Conservation (phyloP, 129 eudicot genomes). For the Silybum marianum region DNA sequence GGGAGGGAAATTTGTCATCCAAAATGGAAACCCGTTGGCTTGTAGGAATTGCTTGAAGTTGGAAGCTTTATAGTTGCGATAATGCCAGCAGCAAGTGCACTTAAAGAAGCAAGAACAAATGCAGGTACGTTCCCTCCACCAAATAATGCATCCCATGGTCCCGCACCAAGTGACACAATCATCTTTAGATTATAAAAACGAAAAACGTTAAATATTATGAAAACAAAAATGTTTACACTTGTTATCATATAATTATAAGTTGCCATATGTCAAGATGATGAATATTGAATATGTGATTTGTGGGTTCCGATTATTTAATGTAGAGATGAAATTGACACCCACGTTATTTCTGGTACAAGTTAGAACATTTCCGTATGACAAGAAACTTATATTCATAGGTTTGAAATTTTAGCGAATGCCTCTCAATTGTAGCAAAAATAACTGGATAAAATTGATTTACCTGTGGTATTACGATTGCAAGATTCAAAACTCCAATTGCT, state of each 20-base stretch:
- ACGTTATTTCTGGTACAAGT: neutral
- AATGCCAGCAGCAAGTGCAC: slow-evolving; percentile 83
- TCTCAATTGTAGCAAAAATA: neutral
- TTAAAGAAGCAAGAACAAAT: slow-evolving; percentile 81
- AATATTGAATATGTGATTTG: neutral
- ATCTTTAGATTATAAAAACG: slow-evolving; percentile 45
- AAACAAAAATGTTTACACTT: neutral
- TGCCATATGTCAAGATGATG: neutral
- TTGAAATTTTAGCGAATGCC: neutral
- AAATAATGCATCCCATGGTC: slow-evolving; percentile 97
- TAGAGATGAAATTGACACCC: neutral
- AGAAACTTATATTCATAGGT: neutral
- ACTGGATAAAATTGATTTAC: slow-evolving; percentile 33
- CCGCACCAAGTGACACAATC: slow-evolving; percentile 98
- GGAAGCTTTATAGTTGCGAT: slow-evolving; percentile 77
- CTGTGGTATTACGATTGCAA: slow-evolving; percentile 96
- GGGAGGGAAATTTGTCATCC: slow-evolving; percentile 45
- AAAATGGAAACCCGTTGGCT: slow-evolving; percentile 69
- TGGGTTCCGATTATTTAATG: neutral
- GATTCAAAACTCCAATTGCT: slow-evolving; percentile 96
- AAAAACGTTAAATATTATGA: neutral
- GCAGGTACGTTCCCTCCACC: slow-evolving; percentile 98
- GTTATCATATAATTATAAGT: neutral
- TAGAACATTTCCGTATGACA: neutral
- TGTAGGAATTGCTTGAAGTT: slow-evolving; percentile 58